Evolutionary conservation across 2,329 filamentous ascomycete genomes (phyloP), one percentile per base, ranked within the genome.

Genomic region (Botrytis aclada): DNA sequence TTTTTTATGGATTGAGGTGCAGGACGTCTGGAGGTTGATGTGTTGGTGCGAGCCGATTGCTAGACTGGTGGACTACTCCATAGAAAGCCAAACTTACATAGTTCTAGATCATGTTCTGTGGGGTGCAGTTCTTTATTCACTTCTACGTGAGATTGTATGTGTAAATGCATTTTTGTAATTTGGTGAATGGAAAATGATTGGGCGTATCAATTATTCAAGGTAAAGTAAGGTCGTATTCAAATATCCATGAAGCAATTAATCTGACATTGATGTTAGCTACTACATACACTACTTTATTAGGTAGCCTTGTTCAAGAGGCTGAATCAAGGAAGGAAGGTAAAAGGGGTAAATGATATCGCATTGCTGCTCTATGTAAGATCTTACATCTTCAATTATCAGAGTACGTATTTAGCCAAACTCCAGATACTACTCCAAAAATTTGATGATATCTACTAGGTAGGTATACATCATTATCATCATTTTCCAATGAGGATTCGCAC

Each of bases 1-100:
- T 76, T 78, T 51, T 74, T 74, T 76, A 69, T 64, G 69, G 70
- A 69, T 37, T 58, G 70, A 51, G 62, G 39, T 72, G 70, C 70
- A 72, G 63, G 29, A 43, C 16, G 16, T 32, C 45, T 29, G 47
- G 66, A 47, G 22, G 62, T 54, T 69, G 73, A 62, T 71, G 70
- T 43, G 73, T 62, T 74, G 70, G 70, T 72, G 47, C 70, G 63
- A 72, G 63, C 62, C 62, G 70, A 60, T 72, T 41, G 51, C 47
- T 62, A 70, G 54, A 70, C 37, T 56, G 51, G 51, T 32, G n/a
- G 51, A 56, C 51, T 56, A 67, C 64, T 54, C 47, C 45, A 67
- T 39, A 39, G 45, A 39, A 67, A 67, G 34, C 45, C 29, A 51
- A 39, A 65, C 32, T 16, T 71, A 45, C 58, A 54, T 65, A 54